Evolutionary conservation across 2,329 filamentous ascomycete genomes (phyloP).

Genomic region (Xylariaceae sp.): DNA sequence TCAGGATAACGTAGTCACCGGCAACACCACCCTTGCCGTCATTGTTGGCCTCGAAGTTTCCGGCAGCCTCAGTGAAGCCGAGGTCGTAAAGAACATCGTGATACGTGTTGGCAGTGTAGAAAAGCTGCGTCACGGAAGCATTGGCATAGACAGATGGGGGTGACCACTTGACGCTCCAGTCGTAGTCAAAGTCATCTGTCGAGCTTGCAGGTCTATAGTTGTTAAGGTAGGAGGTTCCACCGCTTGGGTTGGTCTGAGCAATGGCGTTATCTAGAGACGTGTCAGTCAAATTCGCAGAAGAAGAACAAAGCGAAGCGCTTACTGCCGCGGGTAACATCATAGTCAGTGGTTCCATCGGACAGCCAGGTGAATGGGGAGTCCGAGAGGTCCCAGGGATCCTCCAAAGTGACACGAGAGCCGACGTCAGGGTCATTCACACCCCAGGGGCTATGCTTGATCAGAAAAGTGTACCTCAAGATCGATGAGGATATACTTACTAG

Average conservation of each 20-base stretch:
- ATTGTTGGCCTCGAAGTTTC: constrained; percentile 59
- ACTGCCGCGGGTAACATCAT: constrained; percentile 51
- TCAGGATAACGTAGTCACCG: constrained; percentile 51
- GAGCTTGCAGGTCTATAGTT: constrained; percentile 47
- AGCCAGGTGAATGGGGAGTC: constrained; percentile 53
- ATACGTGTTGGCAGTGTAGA: constrained; percentile 57
- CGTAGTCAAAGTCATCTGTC: constrained; percentile 43
- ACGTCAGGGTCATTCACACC: constrained; percentile 51
- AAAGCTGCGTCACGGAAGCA: constrained; percentile 55
- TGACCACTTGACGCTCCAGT: constrained; percentile 34
- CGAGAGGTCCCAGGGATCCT: constrained; percentile 44
- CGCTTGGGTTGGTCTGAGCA: constrained; percentile 49
- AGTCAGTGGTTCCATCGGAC: constrained; percentile 42
- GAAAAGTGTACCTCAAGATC: not conserved
- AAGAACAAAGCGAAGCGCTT: constrained; percentile 12
- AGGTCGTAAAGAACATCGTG: constrained; percentile 56
- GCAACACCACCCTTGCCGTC: constrained; percentile 48
- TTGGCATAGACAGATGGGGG: constrained; percentile 43
- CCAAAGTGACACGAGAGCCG: constrained; percentile 40
- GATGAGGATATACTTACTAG: constrained; percentile 35
- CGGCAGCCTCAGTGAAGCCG: constrained; percentile 54
- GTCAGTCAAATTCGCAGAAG: not conserved
- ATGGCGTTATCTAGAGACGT: constrained; percentile 46
- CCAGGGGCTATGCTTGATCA: constrained; percentile 40
- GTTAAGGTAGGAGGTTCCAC: constrained; percentile 40